Base-by-base conservation (phyloP, 1,284 basidiomycete genomes). In the Omphalotus olearius region DNA sequence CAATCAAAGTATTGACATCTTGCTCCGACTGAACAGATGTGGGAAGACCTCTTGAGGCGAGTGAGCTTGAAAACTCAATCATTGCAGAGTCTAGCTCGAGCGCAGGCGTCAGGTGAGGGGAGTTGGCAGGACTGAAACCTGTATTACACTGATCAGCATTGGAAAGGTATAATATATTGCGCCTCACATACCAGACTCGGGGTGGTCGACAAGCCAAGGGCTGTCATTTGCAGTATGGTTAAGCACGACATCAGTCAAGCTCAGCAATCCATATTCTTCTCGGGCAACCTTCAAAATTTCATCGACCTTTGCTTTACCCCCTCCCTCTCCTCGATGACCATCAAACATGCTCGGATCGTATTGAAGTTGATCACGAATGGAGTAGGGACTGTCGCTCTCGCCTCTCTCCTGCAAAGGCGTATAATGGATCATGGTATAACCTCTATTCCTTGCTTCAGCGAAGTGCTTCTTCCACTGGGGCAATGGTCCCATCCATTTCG, bases 401-500 rank as follows among this genome's bases (percentile, higher is more conserved):
- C 94, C 95, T 30, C 93, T 76, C 63, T 91, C 86, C 66, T 98
- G 94, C 13, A 98, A 74, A 0, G 94, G 94, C 1, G 94, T 91
- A 75, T 91, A 98, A 65, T 98, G 95, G 40, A 98, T 72, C 90
- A 95, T 93, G 58, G 93, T 98, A 74, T 98, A 98, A 0, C 95
- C 94, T 47, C 94, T 76, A 54, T 91, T 78, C 53, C 83, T 82
- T 4, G 91, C 88, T 67, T 94, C 91, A 47, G 80, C 76, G 59
- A 95, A 88, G 64, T 91, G 82, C 6, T 78, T 74, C 42, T 73
- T 78, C 94, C 95, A 98, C 30, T 83, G 72, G 10, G 71, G 68
- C 26, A 92, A 69, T 1, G 85, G 78, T 1, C 93, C 95, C 91
- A 97, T 96, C 95, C 95, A 98, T 68, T 98, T 98, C 2, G 93